Base-by-base conservation (phyloP, 1,284 basidiomycete genomes). In the Austroboletus niveus region DNA sequence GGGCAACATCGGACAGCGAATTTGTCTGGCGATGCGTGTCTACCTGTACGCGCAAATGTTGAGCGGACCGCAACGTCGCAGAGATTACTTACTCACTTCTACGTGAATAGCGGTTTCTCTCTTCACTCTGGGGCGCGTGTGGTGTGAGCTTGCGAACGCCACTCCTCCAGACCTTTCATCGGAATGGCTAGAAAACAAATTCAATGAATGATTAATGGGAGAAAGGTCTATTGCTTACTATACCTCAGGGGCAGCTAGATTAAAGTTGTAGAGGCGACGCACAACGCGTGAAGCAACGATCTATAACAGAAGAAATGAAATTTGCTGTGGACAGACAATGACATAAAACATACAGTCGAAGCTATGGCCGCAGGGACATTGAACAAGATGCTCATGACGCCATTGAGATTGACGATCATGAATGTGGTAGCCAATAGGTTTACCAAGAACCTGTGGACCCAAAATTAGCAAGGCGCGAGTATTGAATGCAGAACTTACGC, bases 231-330 rank as follows among this genome's bases (percentile, higher is more conserved):
- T 49, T 53, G 65, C 81, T 42, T 70, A 84, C 81, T 78, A 84
- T 56, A 85, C 70, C 58, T 86, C 83, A 1, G 79, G 74, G 5
- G 77, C 76, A 36, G 68, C 62, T 24, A 69, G 65, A n/a, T 75
- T 76, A 68, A 79, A 87, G 58, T 81, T 84, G 36, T 78, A 79
- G 43, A 88, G 66, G 35, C 85, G 73, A 46, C 86, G 80, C 20
- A 87, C 86, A 17, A 79, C 82, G n/a, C 86, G 81, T 55, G 81
- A 83, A 1, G 85, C 85, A 17, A 85, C 81, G 60, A 87, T 84
- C 86, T 88, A 52, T 42, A 46, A 32, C 31, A 32, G 36, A 53
- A 34, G 36, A 57, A 12, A 49, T 22, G 2, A 38, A 49, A 57
- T 40, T 34, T 11, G 8, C 42, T 36, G 22, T 8, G 30, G 29